A percentile compares a stretch with the other conserved stretches of the same genome.
Conservation (phyloP, 352 stramenopile species). For the Phytophthora sp. region DNA sequence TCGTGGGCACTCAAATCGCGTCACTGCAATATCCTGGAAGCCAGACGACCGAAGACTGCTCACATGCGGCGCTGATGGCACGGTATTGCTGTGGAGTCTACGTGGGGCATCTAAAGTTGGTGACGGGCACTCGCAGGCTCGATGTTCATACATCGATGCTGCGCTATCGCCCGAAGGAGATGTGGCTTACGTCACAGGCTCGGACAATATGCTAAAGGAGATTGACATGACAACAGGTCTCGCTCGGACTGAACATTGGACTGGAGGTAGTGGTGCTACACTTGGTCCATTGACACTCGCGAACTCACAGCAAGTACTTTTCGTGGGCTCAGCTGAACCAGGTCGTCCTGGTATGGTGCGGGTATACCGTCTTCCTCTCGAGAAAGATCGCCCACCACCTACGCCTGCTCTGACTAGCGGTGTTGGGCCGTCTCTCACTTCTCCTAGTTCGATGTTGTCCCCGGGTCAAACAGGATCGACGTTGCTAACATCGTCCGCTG, state of each 20-base stretch:
- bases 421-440: conserved; percentile 6
- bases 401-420: conserved; percentile 14
- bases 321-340: conserved; percentile 84
- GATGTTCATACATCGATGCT: conserved; percentile 76
- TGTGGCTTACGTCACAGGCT: conserved; percentile 90
- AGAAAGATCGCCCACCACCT: conserved; percentile 47
- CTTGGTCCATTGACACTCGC: conserved; percentile 87
- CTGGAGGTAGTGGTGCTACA: conserved; percentile 32
- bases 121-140: conserved; percentile 78
- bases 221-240: conserved; percentile 81
- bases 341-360: conserved; percentile 70
- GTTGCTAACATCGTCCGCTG: conserved; percentile 3
- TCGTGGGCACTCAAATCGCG: conserved; percentile 82
- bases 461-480: conserved; percentile 20
- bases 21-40: conserved; percentile 85
- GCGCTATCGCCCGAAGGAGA: conserved; percentile 66
- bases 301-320: conserved; percentile 90
- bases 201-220: conserved; percentile 89
- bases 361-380: conserved; percentile 74
- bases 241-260: conserved; percentile 64
- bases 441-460: conserved; percentile 24
- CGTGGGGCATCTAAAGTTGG: conserved; percentile 75
- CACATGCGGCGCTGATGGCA: conserved; percentile 77
- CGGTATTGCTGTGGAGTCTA: conserved; percentile 81
- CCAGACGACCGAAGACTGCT: conserved; percentile 78